Conservation (phyloP, 345 rosid genomes). For the Angophora floribunda region DNA sequence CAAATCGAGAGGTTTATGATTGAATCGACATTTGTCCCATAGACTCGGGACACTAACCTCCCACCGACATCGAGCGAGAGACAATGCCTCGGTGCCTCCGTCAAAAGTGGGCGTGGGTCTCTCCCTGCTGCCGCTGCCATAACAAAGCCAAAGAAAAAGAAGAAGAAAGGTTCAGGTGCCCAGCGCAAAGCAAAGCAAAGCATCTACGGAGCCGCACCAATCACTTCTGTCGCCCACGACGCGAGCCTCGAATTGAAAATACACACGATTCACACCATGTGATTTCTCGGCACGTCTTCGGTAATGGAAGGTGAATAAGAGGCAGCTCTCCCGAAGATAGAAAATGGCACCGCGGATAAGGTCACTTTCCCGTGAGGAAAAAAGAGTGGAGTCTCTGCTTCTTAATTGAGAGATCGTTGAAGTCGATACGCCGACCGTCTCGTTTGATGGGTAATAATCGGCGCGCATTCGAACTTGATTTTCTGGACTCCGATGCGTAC, state of each 20-base stretch:
- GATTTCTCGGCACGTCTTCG: background rate
- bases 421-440: background rate
- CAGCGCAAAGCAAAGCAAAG: background rate
- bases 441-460: rapidly evolving
- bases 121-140: background rate
- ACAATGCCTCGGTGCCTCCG: background rate
- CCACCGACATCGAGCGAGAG: background rate
- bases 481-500: background rate
- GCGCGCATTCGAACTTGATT: background rate
- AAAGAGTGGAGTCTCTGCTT: background rate
- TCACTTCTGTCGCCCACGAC: background rate
- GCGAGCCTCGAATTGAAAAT: background rate
- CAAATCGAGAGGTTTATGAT: background rate
- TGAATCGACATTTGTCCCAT: too few species aligned
- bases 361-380: background rate
- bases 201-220: background rate
- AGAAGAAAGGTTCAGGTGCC: background rate
- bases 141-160: background rate
- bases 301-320: background rate
- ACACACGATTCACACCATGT: background rate
- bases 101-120: background rate
- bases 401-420: too few species aligned
- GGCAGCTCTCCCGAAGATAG: background rate
- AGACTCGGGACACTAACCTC: too few species aligned
- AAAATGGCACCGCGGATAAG: background rate